Conservation (phyloP, 2,329 filamentous ascomycete species). For the Nectriaceae sp. region DNA sequence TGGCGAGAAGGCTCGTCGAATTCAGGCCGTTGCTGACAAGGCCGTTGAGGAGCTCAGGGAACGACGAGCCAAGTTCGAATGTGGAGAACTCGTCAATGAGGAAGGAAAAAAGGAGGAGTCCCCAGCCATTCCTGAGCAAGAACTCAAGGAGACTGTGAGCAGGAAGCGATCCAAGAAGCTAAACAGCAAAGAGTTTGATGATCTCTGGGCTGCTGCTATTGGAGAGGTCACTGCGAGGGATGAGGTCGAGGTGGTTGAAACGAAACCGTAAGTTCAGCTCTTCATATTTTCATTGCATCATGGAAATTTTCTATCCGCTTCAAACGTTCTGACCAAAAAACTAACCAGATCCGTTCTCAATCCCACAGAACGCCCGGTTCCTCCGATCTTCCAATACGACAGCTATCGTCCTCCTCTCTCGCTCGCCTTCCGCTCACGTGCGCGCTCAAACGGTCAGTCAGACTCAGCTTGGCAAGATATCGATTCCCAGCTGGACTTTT, state of each 20-base stretch:
- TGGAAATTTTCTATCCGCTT: constrained; percentile 24
- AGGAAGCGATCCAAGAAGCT: constrained; percentile 80
- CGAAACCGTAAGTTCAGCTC: constrained; percentile 54
- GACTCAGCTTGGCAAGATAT: constrained; percentile 83
- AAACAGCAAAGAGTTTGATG: constrained; percentile 86
- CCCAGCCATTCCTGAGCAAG: constrained; percentile 64
- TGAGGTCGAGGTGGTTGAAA: constrained; percentile 54
- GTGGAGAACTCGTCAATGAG: constrained; percentile 69
- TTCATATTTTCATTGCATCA: constrained; percentile 5
- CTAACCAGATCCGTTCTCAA: constrained; percentile 84
- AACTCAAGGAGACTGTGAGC: constrained; percentile 75
- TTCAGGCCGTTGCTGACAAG: constrained; percentile 85
- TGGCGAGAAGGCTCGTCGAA: constrained; percentile 83
- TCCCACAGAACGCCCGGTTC: constrained; percentile 71
- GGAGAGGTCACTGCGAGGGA: constrained; percentile 68
- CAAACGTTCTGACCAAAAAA: constrained; percentile 58
- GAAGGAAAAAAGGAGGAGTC: constrained; percentile 60
- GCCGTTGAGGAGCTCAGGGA: constrained; percentile 85
- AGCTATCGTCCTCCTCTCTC: constrained; percentile 84
- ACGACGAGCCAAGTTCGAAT: constrained; percentile 86
- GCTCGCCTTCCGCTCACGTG: constrained; percentile 87
- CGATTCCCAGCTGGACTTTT: constrained; percentile 77
- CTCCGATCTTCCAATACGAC: constrained; percentile 60
- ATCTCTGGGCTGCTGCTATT: constrained; percentile 76
- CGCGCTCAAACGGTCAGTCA: constrained; percentile 75